Base-by-base conservation (phyloP, 805 yeast species). In the Suhomyces sp. region DNA sequence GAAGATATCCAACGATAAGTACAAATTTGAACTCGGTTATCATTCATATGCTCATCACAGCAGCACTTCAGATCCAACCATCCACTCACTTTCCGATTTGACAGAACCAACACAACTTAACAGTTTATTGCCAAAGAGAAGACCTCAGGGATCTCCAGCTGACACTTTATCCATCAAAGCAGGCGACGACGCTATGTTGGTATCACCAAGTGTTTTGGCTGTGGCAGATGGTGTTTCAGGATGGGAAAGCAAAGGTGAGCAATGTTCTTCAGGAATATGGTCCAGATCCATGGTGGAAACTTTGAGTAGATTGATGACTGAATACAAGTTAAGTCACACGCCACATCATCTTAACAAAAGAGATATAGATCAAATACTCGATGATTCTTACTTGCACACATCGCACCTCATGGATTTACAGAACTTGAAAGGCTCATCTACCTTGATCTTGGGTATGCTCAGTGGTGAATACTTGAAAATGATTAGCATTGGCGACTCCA, bases 171-270 rank as follows among this genome's bases (percentile, higher is more conserved):
- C 81, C 6, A 73, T 81, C 46, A 77, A 77, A 55, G 80, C 80
- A 22, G 85, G 85, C 1, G 85, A 81, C 56, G 85, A 81, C 59
- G 83, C 85, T 7, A 78, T 81, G 83, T 66, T 81, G 42, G 78
- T 79, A 1, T 76, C 82, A 3, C 82, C 84, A 0, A 72, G 80
- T 4, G 72, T 80, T 44, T 59, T 81, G 50, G 85, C 81, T 2
- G 74, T 81, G 4, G 84, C 85, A 3, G 85, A 81, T 60, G 85
- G 85, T 1, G 82, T 81, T 6, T 76, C 82, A 19, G 83, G 83
- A 1, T 81, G 84, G 84, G 81, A 77, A 59, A 72, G 76, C 17
- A 72, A 68, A 40, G 60, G 55, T 2, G 64, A 62, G 24, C 76
- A 77, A 51, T 69, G 79, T 10, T 69, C 76, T 27, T 73, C 81